Evolutionary conservation across 352 stramenopile species (phyloP).

Genomic region (Pythium monospermum): DNA sequence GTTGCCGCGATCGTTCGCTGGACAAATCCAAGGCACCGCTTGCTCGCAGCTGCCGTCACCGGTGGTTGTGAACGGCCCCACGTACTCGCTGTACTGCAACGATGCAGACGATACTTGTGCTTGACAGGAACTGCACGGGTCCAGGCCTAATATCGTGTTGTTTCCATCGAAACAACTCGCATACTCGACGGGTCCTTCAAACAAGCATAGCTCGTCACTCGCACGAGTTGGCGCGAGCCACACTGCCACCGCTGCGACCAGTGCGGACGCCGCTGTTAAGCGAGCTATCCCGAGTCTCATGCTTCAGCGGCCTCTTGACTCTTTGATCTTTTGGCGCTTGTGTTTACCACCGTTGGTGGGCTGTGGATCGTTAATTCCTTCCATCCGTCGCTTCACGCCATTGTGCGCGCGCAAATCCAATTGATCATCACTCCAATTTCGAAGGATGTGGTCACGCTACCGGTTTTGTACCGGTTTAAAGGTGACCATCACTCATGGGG

Average conservation of each 20-base stretch:
- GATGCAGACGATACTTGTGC: neutral
- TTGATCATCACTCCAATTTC: neutral
- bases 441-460: no score
- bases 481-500: no score
- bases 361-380: no score
- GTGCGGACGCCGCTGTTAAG: no score
- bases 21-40: slow-evolving; percentile 21
- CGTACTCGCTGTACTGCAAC: slow-evolving; percentile 10
- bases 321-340: no score
- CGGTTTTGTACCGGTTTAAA: no score
- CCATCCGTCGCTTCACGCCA: no score
- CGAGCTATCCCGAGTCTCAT: no score
- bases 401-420: neutral
- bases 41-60: neutral
- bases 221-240: neutral
- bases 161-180: slow-evolving; percentile 1
- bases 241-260: neutral
- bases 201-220: slow-evolving; percentile 5
- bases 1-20: slow-evolving; percentile 6
- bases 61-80: slow-evolving; percentile 5
- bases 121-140: slow-evolving; percentile 14
- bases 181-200: slow-evolving; percentile 12
- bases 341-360: no score
- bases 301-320: no score
- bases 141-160: neutral